Evolutionary conservation across 192 early-diverging fungal species (phyloP).

Genomic region (Jimgerdemannia lactiflua): DNA sequence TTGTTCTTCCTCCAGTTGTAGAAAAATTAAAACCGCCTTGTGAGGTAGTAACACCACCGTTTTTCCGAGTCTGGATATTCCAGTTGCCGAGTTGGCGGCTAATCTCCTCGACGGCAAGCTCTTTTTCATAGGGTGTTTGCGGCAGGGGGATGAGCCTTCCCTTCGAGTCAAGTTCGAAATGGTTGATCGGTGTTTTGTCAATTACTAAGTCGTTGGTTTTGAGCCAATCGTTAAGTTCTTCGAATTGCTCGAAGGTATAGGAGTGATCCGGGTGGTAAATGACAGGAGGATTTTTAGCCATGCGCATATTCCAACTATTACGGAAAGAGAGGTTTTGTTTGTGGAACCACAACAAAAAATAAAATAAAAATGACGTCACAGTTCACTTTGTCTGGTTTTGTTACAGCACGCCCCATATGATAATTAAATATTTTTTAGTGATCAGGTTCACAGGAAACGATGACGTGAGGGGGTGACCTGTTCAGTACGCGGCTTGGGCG

Average conservation of each 20-base stretch:
- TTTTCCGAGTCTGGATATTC: slow-evolving; percentile 11
- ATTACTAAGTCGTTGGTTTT: slow-evolving; percentile 11
- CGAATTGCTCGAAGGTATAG: slow-evolving; percentile 16
- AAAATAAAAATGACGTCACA: not conserved
- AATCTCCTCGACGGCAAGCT: slow-evolving; percentile 16
- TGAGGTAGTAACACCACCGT: slow-evolving; percentile 16
- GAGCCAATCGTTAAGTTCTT: slow-evolving; percentile 12
- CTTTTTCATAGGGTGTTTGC: slow-evolving; percentile 2
- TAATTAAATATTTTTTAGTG: not conserved
- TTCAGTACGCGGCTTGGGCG: no score
- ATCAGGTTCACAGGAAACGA: no score
- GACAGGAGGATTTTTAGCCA: not conserved
- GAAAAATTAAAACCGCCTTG: slow-evolving; percentile 18
- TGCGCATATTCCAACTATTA: not conserved
- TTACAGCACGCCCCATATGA: not conserved
- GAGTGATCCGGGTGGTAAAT: slow-evolving; percentile 10
- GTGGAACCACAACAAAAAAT: no score
- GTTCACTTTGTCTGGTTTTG: not conserved
- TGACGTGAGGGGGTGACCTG: no score
- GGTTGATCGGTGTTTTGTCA: slow-evolving; percentile 10
- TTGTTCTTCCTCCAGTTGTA: slow-evolving; percentile 9
- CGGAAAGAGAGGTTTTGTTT: not conserved
- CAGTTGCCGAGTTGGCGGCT: slow-evolving; percentile 10
- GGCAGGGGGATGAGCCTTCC: slow-evolving; percentile 14
- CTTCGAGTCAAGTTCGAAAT: slow-evolving; percentile 15